Evolutionary conservation across 2,329 filamentous ascomycete genomes (phyloP).

Genomic region (Venturiaceae sp.): DNA sequence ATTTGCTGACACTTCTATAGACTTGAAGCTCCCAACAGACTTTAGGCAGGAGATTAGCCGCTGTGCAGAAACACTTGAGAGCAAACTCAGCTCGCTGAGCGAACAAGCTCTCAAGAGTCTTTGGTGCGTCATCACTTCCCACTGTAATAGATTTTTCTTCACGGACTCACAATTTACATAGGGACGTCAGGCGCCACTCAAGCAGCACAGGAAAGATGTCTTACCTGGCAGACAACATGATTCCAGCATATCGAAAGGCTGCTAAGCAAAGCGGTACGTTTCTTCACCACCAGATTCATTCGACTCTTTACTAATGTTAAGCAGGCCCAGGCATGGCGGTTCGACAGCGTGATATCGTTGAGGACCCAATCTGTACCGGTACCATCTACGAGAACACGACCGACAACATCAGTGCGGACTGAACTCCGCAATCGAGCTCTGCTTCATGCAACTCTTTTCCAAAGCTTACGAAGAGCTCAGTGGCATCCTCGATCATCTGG

Average conservation of each 20-base stretch:
- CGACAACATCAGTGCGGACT: not conserved
- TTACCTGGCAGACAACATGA: not conserved
- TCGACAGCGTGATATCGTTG: not conserved
- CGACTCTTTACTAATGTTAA: not conserved
- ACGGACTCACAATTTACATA: not conserved
- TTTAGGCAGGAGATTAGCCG: not conserved
- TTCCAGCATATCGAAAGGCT: not conserved
- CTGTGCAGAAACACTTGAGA: not conserved
- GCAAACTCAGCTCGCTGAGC: not conserved
- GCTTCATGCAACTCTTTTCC: not conserved
- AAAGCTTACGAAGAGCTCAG: not conserved
- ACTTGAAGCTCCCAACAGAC: not conserved
- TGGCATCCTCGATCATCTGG: not conserved
- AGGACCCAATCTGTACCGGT: not conserved
- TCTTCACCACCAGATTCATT: not conserved
- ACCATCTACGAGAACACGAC: not conserved
- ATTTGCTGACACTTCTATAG: too few species aligned
- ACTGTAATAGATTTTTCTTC: not conserved
- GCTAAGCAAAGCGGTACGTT: not conserved
- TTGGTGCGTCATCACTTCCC: not conserved
- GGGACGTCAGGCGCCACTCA: not conserved
- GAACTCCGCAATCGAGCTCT: not conserved
- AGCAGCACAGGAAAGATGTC: not conserved
- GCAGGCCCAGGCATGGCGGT: not conserved
- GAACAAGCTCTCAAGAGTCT: not conserved